A percentile compares a stretch with the other conserved stretches of the same genome.
phyloP scores from a whole-genome alignment of 805 yeast genomes.

The Candida hungchunana region DNA sequence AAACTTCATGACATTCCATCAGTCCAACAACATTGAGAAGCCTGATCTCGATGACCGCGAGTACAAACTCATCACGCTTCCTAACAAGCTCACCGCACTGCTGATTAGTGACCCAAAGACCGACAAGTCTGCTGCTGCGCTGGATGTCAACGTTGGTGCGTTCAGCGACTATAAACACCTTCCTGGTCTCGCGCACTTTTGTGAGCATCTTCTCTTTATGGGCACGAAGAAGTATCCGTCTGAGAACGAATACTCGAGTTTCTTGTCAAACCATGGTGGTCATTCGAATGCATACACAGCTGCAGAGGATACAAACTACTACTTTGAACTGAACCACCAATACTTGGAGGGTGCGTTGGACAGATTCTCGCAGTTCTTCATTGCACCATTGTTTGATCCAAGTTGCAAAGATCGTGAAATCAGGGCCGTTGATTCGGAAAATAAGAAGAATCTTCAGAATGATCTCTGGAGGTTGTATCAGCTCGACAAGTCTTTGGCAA shows the following conservation, averaged over 20 bases:
- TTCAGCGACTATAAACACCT: conserved; percentile 60
- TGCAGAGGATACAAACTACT: conserved; percentile 83
- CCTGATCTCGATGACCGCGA: conserved; percentile 65
- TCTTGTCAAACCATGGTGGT: conserved; percentile 80
- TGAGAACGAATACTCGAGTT: conserved; percentile 75
- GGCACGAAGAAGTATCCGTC: conserved; percentile 75
- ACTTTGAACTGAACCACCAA: conserved; percentile 75
- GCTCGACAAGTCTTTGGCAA: conserved; percentile 70
- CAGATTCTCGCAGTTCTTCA: conserved; percentile 89
- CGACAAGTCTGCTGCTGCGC: conserved; percentile 73
- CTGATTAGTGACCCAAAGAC: conserved; percentile 65
- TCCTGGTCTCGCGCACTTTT: conserved; percentile 78
- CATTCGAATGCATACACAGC: conserved; percentile 91
- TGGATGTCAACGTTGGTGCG: conserved; percentile 77
- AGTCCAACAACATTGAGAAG: conserved; percentile 30
- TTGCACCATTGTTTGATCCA: conserved; percentile 68
- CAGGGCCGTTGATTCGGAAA: conserved; percentile 92
- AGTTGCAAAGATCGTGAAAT: conserved; percentile 88
- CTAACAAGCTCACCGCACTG: conserved; percentile 56
- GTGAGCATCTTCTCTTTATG: conserved; percentile 72
- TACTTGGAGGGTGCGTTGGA: conserved; percentile 85
- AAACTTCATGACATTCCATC: conserved; percentile 15
- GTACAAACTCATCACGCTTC: conserved; percentile 60
- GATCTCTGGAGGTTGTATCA: conserved; percentile 89
- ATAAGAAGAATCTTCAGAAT: conserved; percentile 87